Evolutionary conservation across 2,329 filamentous ascomycete genomes (phyloP).

Genomic region (Fusarium proliferatum): DNA sequence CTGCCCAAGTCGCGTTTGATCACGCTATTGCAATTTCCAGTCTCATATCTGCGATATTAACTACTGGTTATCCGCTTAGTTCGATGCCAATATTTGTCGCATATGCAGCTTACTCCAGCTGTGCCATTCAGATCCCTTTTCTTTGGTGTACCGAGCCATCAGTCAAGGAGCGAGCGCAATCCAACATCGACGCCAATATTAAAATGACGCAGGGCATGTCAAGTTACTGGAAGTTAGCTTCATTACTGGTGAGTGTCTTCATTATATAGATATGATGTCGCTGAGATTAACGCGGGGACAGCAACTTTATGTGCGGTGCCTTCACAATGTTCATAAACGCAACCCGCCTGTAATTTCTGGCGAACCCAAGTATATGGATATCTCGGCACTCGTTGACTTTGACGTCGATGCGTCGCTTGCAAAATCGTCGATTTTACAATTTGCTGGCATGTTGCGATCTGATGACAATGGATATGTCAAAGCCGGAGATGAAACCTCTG

Average conservation of each 20-base stretch:
- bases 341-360: accelerated
- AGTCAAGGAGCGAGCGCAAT: neutral
- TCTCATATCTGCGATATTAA: accelerated
- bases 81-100: conserved; percentile 2
- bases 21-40: neutral
- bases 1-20: neutral
- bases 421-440: neutral
- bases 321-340: neutral
- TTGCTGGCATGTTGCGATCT: neutral
- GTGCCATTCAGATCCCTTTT: neutral
- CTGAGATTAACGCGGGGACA: accelerated
- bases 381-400: accelerated
- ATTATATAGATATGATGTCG: accelerated
- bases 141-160: neutral
- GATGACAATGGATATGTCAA: neutral
- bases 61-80: accelerated
- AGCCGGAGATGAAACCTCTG: neutral
- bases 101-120: neutral
- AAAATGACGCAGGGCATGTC: neutral
- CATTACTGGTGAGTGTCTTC: neutral
- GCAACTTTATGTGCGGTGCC: neutral
- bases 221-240: neutral
- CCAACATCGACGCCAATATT: neutral
- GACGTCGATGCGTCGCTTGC: neutral
- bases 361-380: neutral